phyloP scores from a whole-genome alignment of 2,329 filamentous ascomycete genomes.

The Ophidiomyces ophidiicola region DNA sequence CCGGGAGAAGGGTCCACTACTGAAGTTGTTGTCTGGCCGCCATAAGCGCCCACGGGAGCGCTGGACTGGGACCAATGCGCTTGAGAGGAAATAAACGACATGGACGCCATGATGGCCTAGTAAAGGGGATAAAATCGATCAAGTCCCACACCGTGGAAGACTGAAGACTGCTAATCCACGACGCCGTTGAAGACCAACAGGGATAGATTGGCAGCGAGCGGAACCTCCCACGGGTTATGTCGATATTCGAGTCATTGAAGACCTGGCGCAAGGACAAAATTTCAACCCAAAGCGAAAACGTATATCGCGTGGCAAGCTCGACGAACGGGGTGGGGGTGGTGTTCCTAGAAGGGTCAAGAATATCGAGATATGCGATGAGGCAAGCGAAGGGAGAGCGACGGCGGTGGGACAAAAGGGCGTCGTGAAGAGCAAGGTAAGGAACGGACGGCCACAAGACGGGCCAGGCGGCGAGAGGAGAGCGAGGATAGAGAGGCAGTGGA shows the following conservation, averaged over 20 bases:
- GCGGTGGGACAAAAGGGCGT: constrained; percentile 6
- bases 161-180: no score
- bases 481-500: constrained; percentile 14
- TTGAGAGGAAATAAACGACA: constrained; percentile 8
- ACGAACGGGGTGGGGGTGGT: not conserved
- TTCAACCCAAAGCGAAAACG: no score
- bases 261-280: no score
- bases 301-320: not conserved
- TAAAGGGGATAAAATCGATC: constrained; percentile 10
- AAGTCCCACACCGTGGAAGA: constrained; percentile 5
- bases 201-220: no score
- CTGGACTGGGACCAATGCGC: constrained; percentile 26
- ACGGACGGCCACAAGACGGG: constrained; percentile 29
- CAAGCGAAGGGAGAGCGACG: not conserved
- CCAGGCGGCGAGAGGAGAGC: constrained; percentile 16
- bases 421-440: constrained; percentile 22
- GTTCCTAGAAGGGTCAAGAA: not conserved
- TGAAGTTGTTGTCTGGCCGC: constrained; percentile 36
- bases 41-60: constrained; percentile 42
- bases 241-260: no score
- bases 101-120: constrained; percentile 13
- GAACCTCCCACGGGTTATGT: no score
- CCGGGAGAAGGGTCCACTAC: constrained; percentile 36
- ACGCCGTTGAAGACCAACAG: no score
- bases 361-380: not conserved